Evolutionary conservation across 129 eudicot genomes (phyloP).

Genomic region (Daucus carota): DNA sequence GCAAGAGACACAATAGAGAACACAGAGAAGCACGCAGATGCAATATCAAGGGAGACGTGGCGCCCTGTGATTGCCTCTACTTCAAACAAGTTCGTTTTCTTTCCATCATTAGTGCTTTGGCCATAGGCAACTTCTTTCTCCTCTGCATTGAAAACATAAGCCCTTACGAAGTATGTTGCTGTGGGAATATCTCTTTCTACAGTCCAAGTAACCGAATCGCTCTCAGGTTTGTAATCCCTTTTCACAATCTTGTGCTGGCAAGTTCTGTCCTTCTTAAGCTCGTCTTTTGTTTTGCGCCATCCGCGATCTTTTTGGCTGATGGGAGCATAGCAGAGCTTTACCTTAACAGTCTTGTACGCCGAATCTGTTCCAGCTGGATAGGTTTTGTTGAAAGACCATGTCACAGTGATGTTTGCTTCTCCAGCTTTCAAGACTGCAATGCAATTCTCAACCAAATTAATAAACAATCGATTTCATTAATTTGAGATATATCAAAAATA

Average conservation of each 20-base stretch:
- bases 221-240: conserved; percentile 31
- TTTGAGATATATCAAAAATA: neutral
- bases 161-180: conserved; percentile 56
- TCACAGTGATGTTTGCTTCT: conserved; percentile 37
- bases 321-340: conserved; percentile 60
- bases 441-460: neutral
- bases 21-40: conserved; percentile 54
- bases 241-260: conserved; percentile 39
- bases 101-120: conserved; percentile 36
- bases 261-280: conserved; percentile 54
- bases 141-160: conserved; percentile 27
- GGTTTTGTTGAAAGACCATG: conserved; percentile 44
- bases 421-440: conserved; percentile 60
- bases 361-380: conserved; percentile 34
- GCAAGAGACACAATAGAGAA: conserved; percentile 50
- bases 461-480: neutral
- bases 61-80: conserved; percentile 55
- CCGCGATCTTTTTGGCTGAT: conserved; percentile 59
- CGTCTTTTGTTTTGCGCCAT: conserved; percentile 52
- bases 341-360: conserved; percentile 45
- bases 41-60: conserved; percentile 47
- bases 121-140: conserved; percentile 39
- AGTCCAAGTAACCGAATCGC: conserved; percentile 34
- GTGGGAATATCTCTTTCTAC: conserved; percentile 43
- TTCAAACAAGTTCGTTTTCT: conserved; percentile 32